Evolutionary conservation across 2,329 filamentous ascomycete genomes (phyloP).

Genomic region (Alternaria hordeiaustralica): DNA sequence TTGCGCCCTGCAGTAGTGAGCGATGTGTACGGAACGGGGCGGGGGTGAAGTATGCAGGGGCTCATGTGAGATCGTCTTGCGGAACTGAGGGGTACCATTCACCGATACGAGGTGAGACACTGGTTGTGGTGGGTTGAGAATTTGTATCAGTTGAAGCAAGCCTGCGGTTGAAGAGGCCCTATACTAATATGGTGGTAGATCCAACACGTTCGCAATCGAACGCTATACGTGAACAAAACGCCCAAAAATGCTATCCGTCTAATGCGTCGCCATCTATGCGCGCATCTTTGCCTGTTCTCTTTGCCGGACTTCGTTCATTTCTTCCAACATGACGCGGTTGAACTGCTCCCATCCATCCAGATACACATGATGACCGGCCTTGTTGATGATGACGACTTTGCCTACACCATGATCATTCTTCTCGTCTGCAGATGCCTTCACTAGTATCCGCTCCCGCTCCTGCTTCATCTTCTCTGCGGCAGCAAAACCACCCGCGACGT

Average conservation of each 20-base stretch:
- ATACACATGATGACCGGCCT: slow-evolving; percentile 75
- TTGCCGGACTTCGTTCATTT: slow-evolving; percentile 69
- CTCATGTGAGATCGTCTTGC: slow-evolving; percentile 10
- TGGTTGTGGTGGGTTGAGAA: neutral
- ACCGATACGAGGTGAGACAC: neutral
- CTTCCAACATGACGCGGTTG: slow-evolving; percentile 67
- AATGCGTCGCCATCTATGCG: neutral
- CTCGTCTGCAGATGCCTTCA: slow-evolving; percentile 70
- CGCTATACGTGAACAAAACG: neutral
- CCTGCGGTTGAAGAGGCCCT: slow-evolving; percentile 1
- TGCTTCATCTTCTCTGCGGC: slow-evolving; percentile 80
- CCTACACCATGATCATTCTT: slow-evolving; percentile 77
- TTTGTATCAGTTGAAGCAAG: neutral
- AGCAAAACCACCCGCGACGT: slow-evolving; percentile 82
- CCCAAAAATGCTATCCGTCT: slow-evolving; percentile 8
- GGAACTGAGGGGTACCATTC: slow-evolving; percentile 6
- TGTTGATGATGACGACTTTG: slow-evolving; percentile 79
- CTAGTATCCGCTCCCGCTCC: slow-evolving; percentile 66
- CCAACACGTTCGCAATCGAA: neutral
- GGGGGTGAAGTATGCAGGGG: slow-evolving; percentile 10
- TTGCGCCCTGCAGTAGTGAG: slow-evolving; percentile 8
- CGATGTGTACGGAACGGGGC: slow-evolving; percentile 8
- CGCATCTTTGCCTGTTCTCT: slow-evolving; percentile 35
- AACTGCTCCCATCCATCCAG: slow-evolving; percentile 74
- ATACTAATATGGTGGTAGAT: neutral